A percentile compares a stretch with the other conserved stretches of the same genome.
These are phyloP conservation scores for Diaporthe australafricana DNA, from an alignment of 2,329 filamentous ascomycete species.

Conservation along the genomic window DNA sequence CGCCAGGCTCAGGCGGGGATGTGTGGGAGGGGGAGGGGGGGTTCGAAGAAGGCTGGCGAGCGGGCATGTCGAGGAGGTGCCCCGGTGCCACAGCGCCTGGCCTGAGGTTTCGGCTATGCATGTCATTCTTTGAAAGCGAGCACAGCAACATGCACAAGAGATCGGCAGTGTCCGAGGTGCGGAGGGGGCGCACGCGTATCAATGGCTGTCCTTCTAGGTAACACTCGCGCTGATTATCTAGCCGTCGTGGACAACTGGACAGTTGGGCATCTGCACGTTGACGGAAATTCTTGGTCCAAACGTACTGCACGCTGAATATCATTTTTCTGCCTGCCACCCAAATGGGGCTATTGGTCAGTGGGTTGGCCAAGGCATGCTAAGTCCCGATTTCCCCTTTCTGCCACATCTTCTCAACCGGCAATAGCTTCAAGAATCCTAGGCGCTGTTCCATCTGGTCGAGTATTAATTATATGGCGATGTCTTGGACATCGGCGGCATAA, in stretches of 20 bases:
- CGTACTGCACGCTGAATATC: not conserved
- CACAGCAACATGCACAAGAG: slow-evolving; percentile 3
- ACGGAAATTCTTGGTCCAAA: not conserved
- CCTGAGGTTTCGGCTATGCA: not conserved
- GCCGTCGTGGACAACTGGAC: not conserved
- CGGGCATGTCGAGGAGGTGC: not conserved
- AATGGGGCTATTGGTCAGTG: not conserved
- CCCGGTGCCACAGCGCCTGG: not conserved
- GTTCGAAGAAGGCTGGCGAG: not conserved
- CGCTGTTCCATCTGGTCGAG: not conserved
- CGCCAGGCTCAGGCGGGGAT: not conserved
- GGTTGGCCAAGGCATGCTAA: not conserved
- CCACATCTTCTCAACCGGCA: not conserved
- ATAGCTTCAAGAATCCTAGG: not conserved
- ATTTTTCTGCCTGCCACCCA: not conserved
- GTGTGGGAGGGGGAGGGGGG: not conserved
- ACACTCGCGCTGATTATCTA: not conserved
- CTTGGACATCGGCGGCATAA: not conserved
- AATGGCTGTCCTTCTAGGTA: not conserved
- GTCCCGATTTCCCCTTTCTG: not conserved
- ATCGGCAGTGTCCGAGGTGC: not conserved
- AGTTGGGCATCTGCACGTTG: not conserved
- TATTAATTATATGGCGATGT: slow-evolving; percentile 2
- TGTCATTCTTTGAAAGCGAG: not conserved
- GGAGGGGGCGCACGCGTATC: not conserved